Evolutionary conservation across 495 filamentous ascomycete species (phyloP).

Genomic region (Echria macrotheca): DNA sequence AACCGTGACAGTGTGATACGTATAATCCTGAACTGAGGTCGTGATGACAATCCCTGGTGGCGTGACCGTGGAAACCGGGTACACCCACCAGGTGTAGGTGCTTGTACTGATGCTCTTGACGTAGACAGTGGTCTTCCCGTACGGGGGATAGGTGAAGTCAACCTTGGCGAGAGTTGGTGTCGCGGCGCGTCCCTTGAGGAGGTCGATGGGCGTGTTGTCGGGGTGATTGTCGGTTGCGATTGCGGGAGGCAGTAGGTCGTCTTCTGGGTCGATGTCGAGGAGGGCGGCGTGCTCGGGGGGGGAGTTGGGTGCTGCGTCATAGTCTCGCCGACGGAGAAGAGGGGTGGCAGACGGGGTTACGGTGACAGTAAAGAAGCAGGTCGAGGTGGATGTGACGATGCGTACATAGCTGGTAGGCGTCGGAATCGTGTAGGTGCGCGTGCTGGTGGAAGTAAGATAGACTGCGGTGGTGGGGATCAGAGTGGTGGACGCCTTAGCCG

Average conservation of each 20-base stretch:
- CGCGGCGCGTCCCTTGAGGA: background rate
- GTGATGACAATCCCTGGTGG: background rate
- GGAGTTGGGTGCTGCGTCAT: background rate
- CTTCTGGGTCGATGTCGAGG: background rate
- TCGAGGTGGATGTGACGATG: background rate
- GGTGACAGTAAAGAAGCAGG: constrained; percentile 4
- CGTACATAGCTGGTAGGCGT: constrained; percentile 1
- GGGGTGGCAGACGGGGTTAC: background rate
- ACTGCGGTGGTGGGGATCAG: background rate
- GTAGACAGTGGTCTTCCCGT: constrained; percentile 7
- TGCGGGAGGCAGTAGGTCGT: too few species aligned
- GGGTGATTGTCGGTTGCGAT: background rate
- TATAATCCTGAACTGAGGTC: background rate
- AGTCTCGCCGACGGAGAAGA: background rate
- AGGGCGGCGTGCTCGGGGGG: background rate
- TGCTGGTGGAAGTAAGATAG: background rate
- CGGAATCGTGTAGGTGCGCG: background rate
- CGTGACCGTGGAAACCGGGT: background rate
- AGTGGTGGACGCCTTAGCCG: constrained; percentile 8
- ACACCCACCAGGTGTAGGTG: background rate
- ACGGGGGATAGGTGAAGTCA: constrained; percentile 11
- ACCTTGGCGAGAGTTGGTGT: constrained; percentile 8
- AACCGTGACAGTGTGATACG: background rate
- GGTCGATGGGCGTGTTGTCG: background rate
- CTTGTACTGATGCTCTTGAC: constrained; percentile 10